Evolutionary conservation across 2,329 filamentous ascomycete genomes (phyloP).

Genomic region (Claviceps capensis): DNA sequence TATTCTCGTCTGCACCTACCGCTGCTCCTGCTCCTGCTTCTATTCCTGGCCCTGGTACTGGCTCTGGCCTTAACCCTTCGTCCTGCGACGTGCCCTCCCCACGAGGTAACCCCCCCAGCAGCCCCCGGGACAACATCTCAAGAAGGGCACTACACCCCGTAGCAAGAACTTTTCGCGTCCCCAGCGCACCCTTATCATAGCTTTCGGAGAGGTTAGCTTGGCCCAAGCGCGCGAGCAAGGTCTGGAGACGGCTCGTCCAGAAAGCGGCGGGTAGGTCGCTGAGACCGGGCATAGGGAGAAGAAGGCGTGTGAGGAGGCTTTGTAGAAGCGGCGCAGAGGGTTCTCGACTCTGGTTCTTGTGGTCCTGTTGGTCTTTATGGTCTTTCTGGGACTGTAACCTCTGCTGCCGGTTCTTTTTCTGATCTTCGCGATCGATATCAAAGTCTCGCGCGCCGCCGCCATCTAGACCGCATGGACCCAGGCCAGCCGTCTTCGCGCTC

Average conservation of each 20-base stretch:
- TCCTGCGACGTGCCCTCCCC: not conserved
- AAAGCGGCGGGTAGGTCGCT: constrained; percentile 48
- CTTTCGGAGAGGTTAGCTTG: constrained; percentile 63
- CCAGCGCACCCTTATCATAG: constrained; percentile 66
- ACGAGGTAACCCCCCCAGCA: constrained; percentile 38
- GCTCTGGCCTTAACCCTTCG: not conserved
- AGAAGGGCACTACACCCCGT: constrained; percentile 57
- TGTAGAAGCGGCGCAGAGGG: constrained; percentile 50
- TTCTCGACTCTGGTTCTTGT: not conserved
- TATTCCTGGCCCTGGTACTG: not conserved
- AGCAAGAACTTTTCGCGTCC: constrained; percentile 60
- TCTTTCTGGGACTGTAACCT: no score
- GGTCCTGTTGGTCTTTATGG: not conserved
- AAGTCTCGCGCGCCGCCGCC: no score
- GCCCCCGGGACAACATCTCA: constrained; percentile 54
- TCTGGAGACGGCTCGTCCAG: constrained; percentile 49
- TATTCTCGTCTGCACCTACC: not conserved
- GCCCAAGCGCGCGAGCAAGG: constrained; percentile 46
- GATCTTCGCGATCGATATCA: no score
- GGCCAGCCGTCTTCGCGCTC: constrained; percentile 4
- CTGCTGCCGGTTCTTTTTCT: no score
- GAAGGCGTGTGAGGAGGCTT: constrained; percentile 49
- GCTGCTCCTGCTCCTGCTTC: constrained; percentile 7
- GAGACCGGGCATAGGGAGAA: constrained; percentile 53
- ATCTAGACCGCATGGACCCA: no score